Conservation (phyloP, 179 eudicot genomes). For the Amaranthus tricolor region DNA sequence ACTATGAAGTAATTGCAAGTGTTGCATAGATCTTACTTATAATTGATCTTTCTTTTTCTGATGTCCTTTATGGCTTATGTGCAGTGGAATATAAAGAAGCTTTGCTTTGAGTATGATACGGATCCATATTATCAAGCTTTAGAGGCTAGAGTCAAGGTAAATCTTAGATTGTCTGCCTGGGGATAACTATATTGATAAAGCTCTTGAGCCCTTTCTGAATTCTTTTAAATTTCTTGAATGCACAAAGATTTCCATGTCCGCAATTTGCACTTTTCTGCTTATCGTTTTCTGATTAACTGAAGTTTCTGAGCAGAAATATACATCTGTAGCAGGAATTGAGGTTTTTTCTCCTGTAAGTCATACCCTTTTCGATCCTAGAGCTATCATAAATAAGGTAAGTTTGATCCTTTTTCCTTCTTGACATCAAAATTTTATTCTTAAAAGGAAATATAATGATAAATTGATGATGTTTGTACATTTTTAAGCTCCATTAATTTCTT, state of each 20-base stretch:
- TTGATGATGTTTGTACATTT: background rate
- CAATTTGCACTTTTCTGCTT: background rate
- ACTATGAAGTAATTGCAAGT: background rate
- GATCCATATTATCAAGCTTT: constrained; percentile 90
- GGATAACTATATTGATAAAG: background rate
- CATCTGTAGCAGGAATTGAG: constrained; percentile 61
- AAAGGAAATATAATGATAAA: background rate
- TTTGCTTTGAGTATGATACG: constrained; percentile 83
- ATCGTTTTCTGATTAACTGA: constrained; percentile 2
- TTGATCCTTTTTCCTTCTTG: background rate
- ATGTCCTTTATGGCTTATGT: constrained; percentile 8
- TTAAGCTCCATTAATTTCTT: background rate
- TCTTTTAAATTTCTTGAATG: background rate
- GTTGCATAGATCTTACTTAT: background rate
- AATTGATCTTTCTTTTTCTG: background rate
- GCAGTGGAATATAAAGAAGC: constrained; percentile 85
- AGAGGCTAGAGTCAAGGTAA: constrained; percentile 68
- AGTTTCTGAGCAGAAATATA: constrained; percentile 45
- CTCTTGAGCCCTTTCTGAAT: background rate
- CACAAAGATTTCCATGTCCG: background rate
- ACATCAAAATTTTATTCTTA: background rate
- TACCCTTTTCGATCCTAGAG: constrained; percentile 85
- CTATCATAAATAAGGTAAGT: constrained; percentile 66
- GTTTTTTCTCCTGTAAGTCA: constrained; percentile 87
- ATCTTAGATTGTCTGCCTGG: background rate